phyloP scores from a whole-genome alignment of 148 eudicot genomes.

The Simmondsia chinensis region DNA sequence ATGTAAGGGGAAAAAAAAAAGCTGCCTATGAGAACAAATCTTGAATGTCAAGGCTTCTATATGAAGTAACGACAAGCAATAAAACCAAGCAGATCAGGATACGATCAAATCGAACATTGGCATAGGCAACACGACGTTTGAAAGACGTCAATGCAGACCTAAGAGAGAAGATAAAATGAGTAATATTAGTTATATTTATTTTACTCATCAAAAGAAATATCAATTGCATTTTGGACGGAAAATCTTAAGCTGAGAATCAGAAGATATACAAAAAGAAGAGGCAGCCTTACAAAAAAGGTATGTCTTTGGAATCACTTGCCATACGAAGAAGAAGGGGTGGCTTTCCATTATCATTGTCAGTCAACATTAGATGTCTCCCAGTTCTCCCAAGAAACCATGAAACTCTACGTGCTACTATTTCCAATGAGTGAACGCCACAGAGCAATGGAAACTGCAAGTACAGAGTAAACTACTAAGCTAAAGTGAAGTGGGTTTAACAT shows the following conservation, averaged over 20 bases:
- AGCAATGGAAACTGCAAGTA: constrained; percentile 59
- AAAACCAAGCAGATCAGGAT: constrained; percentile 31
- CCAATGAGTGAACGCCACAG: constrained; percentile 58
- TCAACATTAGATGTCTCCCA: constrained; percentile 69
- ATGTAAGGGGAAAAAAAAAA: not conserved
- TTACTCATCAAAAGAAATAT: too few relatives aligned
- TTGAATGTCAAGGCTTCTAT: not conserved
- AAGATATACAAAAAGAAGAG: not conserved
- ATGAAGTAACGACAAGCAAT: too few relatives aligned
- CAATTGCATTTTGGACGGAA: not conserved
- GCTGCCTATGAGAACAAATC: not conserved
- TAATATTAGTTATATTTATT: too few relatives aligned
- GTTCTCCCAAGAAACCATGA: constrained; percentile 73
- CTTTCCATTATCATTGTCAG: constrained; percentile 50
- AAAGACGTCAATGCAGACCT: constrained; percentile 84
- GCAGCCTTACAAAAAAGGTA: constrained; percentile 64
- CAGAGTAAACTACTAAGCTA: not conserved
- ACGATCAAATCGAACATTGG: constrained; percentile 75
- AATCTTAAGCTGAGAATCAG: not conserved
- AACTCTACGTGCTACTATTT: constrained; percentile 43
- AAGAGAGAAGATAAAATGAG: constrained; percentile 10
- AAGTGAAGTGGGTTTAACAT: too few relatives aligned
- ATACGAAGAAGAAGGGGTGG: constrained; percentile 77
- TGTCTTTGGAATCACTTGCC: constrained; percentile 55
- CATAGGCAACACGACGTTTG: constrained; percentile 69